Base-by-base conservation (phyloP, 768 basidiomycete genomes). In the Termitomyces sp. region DNA sequence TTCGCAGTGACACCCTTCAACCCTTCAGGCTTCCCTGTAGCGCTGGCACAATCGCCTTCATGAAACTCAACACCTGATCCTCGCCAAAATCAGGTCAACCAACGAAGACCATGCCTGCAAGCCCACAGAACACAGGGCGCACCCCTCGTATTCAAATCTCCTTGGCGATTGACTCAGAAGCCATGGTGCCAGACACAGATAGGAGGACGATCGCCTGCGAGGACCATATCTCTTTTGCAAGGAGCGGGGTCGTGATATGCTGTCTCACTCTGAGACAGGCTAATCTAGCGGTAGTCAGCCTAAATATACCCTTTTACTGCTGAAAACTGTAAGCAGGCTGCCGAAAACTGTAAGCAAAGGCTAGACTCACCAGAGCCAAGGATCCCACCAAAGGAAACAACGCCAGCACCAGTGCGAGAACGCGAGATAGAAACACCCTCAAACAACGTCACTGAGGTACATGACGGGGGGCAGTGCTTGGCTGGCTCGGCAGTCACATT, bases 1-100 rank as follows among this genome's bases (percentile, higher is more conserved):
- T 86, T 89, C 16, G 76, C 71, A 7, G 83, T 72, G 18, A 89
- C 82, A 9, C 76, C 78, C 72, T n/a, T n/a, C n/a, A n/a, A n/a
- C n/a, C n/a, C n/a, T 91, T 93, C 52, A 96, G 67, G 60, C 79
- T 84, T 0, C 72, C 73, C 62, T 95, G 92, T n/a, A 95, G 71
- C 0, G 86, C 78, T 0, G 85, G 82, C 1, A 83, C 60, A 3
- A 93, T 57, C 0, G 74, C 75, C 47, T 78, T 79, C 2, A 83
- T 81, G 61, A 96, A 83, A 3, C 73, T 69, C 5, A 74, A 57
- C 0, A 79, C 80, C 12, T 79, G 78, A 12, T 78, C 71, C 1
- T 78, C 74, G 48, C 68, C 67, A 26, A 82, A 58, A 43, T 72
- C 64, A 9, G 69, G 73, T 33, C 80, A 71, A 12, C 71, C 86